phyloP scores from a whole-genome alignment of 768 basidiomycete species.

The Rubroboletus satanas region DNA sequence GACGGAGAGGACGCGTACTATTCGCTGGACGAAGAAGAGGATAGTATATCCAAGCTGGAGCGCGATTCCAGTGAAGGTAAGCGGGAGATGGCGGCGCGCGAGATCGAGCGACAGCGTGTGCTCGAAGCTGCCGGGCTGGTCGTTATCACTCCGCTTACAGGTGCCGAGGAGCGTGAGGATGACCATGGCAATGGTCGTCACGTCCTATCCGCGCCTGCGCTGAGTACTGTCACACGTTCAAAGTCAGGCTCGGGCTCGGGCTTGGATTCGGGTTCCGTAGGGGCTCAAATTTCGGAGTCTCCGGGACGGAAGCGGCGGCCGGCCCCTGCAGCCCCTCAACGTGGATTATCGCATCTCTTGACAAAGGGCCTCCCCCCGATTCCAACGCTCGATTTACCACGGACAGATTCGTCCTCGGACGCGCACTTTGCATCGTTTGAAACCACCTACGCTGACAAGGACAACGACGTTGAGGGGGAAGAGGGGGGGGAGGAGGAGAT shows the following conservation, averaged over 20 bases:
- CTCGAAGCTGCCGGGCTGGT: slow-evolving; percentile 81
- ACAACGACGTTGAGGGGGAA: no score
- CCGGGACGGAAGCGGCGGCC: slow-evolving; percentile 25
- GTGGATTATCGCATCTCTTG: slow-evolving; percentile 13
- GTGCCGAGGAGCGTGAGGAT: not conserved
- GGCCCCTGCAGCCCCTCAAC: slow-evolving; percentile 23
- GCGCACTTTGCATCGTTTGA: not conserved
- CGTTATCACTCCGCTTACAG: slow-evolving; percentile 49
- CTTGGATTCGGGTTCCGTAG: slow-evolving; percentile 16
- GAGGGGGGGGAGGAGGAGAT: not conserved
- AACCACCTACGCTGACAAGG: not conserved
- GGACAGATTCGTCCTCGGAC: slow-evolving; percentile 6
- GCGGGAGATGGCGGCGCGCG: slow-evolving; percentile 54
- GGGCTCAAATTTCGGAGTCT: slow-evolving; percentile 41
- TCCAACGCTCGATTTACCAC: slow-evolving; percentile 34
- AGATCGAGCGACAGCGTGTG: slow-evolving; percentile 73
- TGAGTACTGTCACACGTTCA: not conserved
- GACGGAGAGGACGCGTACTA: slow-evolving; percentile 35
- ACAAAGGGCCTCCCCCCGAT: slow-evolving; percentile 55
- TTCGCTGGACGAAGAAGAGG: slow-evolving; percentile 29
- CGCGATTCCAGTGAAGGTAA: slow-evolving; percentile 25
- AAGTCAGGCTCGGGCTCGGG: slow-evolving; percentile 5
- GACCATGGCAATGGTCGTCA: no score
- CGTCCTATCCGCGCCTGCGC: not conserved
- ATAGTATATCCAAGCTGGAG: slow-evolving; percentile 8